Conservation (phyloP, 768 basidiomycete species). For the Trichaptum fuscoviolaceum region DNA sequence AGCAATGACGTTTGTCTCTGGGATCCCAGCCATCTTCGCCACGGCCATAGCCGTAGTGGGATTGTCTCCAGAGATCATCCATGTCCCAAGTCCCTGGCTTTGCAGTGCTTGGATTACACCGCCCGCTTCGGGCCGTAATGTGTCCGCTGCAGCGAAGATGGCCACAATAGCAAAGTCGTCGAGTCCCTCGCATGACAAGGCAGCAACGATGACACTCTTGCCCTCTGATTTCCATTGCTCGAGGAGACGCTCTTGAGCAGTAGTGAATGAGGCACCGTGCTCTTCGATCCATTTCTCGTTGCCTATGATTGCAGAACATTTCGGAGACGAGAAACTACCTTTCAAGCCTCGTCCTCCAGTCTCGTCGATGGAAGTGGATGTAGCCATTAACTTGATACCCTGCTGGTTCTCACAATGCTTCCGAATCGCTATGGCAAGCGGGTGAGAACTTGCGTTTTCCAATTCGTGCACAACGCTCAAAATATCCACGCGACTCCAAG, state of each 20-base stretch:
- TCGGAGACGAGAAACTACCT: constrained; percentile 36
- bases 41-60: constrained; percentile 66
- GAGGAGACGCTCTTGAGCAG: constrained; percentile 22
- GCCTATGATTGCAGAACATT: constrained; percentile 54
- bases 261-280: constrained; percentile 27
- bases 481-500: constrained; percentile 33
- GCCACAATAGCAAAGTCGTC: constrained; percentile 33
- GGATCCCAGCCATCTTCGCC: constrained; percentile 61
- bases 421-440: constrained; percentile 56
- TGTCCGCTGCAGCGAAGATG: constrained; percentile 61
- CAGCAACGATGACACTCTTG: constrained; percentile 67
- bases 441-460: constrained; percentile 59
- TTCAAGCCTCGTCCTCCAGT: constrained; percentile 60
- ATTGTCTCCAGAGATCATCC: constrained; percentile 84
- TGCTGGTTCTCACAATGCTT: constrained; percentile 36
- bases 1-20: constrained; percentile 62
- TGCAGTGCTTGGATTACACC: constrained; percentile 50
- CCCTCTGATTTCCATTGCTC: constrained; percentile 55
- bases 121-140: constrained; percentile 52
- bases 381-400: constrained; percentile 14
- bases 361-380: constrained; percentile 44
- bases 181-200: constrained; percentile 23
- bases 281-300: constrained; percentile 63
- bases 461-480: constrained; percentile 50
- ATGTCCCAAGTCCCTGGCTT: constrained; percentile 50